A percentile compares a stretch with the other conserved stretches of the same genome.
Evolutionary conservation across 2,329 filamentous ascomycete genomes (phyloP).

Genomic region (Fusarium subtropicale): DNA sequence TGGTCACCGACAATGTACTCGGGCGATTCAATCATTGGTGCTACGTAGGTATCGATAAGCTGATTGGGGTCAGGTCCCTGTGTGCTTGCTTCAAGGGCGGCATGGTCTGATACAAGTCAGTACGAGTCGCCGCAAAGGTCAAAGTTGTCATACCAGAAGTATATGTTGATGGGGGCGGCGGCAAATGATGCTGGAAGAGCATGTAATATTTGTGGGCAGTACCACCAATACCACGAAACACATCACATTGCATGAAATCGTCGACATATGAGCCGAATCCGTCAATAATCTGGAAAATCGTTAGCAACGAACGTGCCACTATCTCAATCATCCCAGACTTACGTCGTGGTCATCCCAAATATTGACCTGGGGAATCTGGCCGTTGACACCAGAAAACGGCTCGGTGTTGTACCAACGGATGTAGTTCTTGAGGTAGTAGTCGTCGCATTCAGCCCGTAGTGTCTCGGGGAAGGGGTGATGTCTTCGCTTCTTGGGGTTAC

Average conservation of each 20-base stretch:
- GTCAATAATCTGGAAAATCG: constrained; percentile 77
- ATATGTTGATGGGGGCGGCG: constrained; percentile 86
- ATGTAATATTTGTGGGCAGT: constrained; percentile 98
- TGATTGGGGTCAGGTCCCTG: constrained; percentile 76
- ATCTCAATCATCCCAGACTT: constrained; percentile 52
- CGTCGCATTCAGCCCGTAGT: constrained; percentile 85
- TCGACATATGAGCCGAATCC: constrained; percentile 95
- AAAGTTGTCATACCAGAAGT: constrained; percentile 58
- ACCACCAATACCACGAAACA: constrained; percentile 92
- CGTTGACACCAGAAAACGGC: constrained; percentile 85
- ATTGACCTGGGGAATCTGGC: constrained; percentile 95
- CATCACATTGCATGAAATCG: constrained; percentile 90
- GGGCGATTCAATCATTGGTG: constrained; percentile 65
- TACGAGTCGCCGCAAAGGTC: background rate
- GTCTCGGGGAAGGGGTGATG: constrained; percentile 80
- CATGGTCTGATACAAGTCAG: constrained; percentile 42
- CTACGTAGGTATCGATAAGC: constrained; percentile 79
- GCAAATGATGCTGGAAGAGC: constrained; percentile 94
- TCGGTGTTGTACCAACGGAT: constrained; percentile 84
- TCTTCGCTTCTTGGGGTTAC: constrained; percentile 84
- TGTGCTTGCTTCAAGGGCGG: constrained; percentile 49
- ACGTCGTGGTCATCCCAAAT: constrained; percentile 97
- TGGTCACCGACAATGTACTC: constrained; percentile 83
- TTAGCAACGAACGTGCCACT: constrained; percentile 49
- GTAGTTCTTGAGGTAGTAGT: constrained; percentile 93